Evolutionary conservation across 495 filamentous ascomycete genomes (phyloP).

Genomic region (Monascus purpureus): DNA sequence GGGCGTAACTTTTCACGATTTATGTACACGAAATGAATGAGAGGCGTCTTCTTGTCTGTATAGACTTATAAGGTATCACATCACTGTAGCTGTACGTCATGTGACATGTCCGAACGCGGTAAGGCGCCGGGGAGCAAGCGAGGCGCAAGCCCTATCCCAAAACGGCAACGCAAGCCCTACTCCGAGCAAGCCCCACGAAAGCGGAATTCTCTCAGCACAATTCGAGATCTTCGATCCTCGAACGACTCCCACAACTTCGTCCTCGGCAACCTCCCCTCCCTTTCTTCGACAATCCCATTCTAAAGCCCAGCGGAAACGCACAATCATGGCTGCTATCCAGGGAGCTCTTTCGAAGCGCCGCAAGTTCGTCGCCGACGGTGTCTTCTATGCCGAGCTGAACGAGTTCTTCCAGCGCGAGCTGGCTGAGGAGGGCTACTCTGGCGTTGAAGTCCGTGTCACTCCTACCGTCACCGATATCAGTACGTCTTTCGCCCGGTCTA

Average conservation of each 20-base stretch:
- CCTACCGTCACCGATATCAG: conserved; percentile 99
- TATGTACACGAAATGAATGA: neutral
- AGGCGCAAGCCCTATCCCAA: conserved; percentile 31
- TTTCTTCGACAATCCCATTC: conserved; percentile 25
- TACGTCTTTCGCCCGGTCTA: conserved; percentile 28
- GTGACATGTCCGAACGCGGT: conserved; percentile 4
- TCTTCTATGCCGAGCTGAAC: conserved; percentile 99
- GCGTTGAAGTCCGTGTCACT: conserved; percentile 98
- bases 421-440: conserved; percentile 98
- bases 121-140: conserved; percentile 22
- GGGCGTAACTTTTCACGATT: neutral
- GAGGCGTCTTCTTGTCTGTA: neutral
- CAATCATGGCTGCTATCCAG: conserved; percentile 54
- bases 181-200: conserved; percentile 30
- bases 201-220: conserved; percentile 20
- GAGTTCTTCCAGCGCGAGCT: conserved; percentile 99
- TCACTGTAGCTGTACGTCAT: no score
- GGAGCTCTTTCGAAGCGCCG: conserved; percentile 86
- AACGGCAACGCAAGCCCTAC: conserved; percentile 25
- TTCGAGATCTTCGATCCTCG: conserved; percentile 15
- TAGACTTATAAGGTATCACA: no score
- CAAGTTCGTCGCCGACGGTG: conserved; percentile 99
- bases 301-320: conserved; percentile 22
- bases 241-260: conserved; percentile 15
- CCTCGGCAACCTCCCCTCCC: conserved; percentile 9